Base-by-base conservation (phyloP, 2,329 filamentous ascomycete genomes). In the Exophiala alcalophila region DNA sequence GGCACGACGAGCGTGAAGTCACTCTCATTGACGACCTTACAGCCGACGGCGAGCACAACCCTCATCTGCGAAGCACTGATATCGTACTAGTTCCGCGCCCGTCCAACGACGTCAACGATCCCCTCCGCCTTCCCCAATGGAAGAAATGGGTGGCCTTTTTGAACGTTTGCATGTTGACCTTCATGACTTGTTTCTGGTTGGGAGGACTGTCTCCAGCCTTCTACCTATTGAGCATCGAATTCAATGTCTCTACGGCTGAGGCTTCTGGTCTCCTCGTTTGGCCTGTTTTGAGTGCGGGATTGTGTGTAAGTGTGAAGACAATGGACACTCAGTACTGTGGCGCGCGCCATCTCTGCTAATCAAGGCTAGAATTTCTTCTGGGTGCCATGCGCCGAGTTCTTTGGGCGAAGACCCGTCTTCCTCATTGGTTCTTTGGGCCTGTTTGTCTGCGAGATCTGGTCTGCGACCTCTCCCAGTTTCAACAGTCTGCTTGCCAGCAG, bases 381-480 rank as follows among this genome's bases (percentile, higher is more conserved):
- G 44, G 38, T 27, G 2, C 44, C 44, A 5, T 18, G n/a, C 5
- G 30, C 62, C 18, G 64, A 66, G 42, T 58, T 63, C 34, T 64
- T 60, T 29, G 64, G 65, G 2, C 59, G 62, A 12, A 54, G 63
- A 18, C 59, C 59, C 5, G 53, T 66, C 7, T 65, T 65, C 40
- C 50, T 59, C 5, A 50, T 61, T 11, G 57, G 56, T 2, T 64
- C 57, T 56, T 55, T 62, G 27, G 19, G 59, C 36, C 43, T 63
- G 5, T 59, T 60, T 30, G 52, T 62, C 12, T 61, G 64, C 44
- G 52, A 61, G 29, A 26, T 47, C 12, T 41, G 44, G 37, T 21
- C 44, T 3, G 30, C 16, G 5, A 6, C 9, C 19, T 21, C 37
- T 6, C 24, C 14, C 3, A 37, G 25, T 11, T 41, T 18, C 20